phyloP scores from a whole-genome alignment of 768 basidiomycete species.

The Phanerochaete carnosa region DNA sequence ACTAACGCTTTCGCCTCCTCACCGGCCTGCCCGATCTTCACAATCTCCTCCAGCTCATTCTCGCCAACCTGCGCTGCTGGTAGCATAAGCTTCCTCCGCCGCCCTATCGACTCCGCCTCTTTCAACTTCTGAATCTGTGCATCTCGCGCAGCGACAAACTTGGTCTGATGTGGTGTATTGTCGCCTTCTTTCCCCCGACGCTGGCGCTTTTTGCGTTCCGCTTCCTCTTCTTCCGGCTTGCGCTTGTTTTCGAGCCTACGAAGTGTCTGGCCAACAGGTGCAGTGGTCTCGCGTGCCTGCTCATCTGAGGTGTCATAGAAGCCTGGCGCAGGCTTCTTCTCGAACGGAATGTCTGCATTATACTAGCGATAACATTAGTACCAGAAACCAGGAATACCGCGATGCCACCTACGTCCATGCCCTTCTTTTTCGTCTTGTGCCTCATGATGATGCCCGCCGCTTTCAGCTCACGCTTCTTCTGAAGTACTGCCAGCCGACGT shows the following conservation, averaged over 20 bases:
- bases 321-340: slow-evolving; percentile 92
- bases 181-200: slow-evolving; percentile 73
- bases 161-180: slow-evolving; percentile 68
- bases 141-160: slow-evolving; percentile 95
- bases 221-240: slow-evolving; percentile 91
- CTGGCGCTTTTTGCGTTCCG: slow-evolving; percentile 87
- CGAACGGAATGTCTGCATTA: slow-evolving; percentile 97
- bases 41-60: slow-evolving; percentile 92
- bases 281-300: slow-evolving; percentile 78
- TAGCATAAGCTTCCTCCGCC: slow-evolving; percentile 78
- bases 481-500: slow-evolving; percentile 86
- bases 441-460: slow-evolving; percentile 98
- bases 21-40: slow-evolving; percentile 93
- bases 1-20: slow-evolving; percentile 88
- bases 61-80: slow-evolving; percentile 94
- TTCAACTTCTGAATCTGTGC: slow-evolving; percentile 97
- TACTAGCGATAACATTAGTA: slow-evolving; percentile 51
- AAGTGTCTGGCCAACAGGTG: slow-evolving; percentile 87
- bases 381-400: background rate
- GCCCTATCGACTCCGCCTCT: slow-evolving; percentile 93
- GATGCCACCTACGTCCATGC: slow-evolving; percentile 83
- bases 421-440: slow-evolving; percentile 91
- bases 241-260: slow-evolving; percentile 95
- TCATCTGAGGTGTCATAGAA: slow-evolving; percentile 98
- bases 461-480: slow-evolving; percentile 97